Percentiles rank a stretch among this genome's conserved stretches.
Conservation (phyloP, 2,329 filamentous ascomycete genomes). For the Seiridium unicorne region DNA sequence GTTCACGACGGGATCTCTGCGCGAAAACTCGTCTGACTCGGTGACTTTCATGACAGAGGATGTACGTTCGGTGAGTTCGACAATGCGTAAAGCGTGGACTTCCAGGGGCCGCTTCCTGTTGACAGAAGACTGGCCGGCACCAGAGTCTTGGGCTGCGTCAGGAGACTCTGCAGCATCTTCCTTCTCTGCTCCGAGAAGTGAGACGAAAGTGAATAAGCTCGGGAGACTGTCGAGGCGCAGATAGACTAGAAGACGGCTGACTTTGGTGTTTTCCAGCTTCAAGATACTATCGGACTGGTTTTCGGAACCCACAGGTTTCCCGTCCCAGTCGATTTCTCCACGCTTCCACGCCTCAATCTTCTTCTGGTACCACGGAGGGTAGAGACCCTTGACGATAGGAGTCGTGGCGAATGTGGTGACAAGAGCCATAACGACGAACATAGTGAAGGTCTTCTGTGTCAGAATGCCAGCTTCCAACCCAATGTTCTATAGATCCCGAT, state of each 20-base stretch:
- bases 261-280: slow-evolving; percentile 33
- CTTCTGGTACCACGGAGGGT: slow-evolving; percentile 72
- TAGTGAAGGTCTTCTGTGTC: slow-evolving; percentile 70
- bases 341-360: slow-evolving; percentile 63
- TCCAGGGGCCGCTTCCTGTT: slow-evolving; percentile 53
- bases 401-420: slow-evolving; percentile 74
- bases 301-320: slow-evolving; percentile 46
- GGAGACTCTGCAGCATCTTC: slow-evolving; percentile 12
- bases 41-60: slow-evolving; percentile 95
- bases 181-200: slow-evolving; percentile 63
- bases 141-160: slow-evolving; percentile 21
- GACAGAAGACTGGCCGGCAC: slow-evolving; percentile 18
- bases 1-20: slow-evolving; percentile 82
- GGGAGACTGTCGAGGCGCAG: slow-evolving; percentile 83
- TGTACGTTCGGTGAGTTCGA: slow-evolving; percentile 87
- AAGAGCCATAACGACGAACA: slow-evolving; percentile 81
- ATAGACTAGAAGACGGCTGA: slow-evolving; percentile 73
- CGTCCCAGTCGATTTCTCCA: slow-evolving; percentile 81
- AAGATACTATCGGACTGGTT: slow-evolving; percentile 29
- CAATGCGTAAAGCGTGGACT: slow-evolving; percentile 80
- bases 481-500: slow-evolving; percentile 51
- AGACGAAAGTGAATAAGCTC: slow-evolving; percentile 78
- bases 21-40: slow-evolving; percentile 71
- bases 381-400: slow-evolving; percentile 64
- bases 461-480: slow-evolving; percentile 71